Conservation (phyloP, 148 eudicot genomes). For the Mesembryanthemum crystallinum region DNA sequence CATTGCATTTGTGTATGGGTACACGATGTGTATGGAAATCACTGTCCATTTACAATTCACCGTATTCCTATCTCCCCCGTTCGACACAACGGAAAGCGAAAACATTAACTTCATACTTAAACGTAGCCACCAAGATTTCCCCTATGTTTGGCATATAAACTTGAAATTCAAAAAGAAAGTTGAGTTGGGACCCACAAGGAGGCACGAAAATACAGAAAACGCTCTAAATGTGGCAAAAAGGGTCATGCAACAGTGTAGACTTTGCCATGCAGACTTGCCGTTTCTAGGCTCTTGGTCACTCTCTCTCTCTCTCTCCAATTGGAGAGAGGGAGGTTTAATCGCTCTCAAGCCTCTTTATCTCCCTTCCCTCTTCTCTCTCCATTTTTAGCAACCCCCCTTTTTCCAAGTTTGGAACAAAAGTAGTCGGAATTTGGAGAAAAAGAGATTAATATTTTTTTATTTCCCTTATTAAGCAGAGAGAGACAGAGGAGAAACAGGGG, state of each 20-base stretch:
- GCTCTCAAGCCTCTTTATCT: slow-evolving; percentile 36
- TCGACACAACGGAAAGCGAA: slow-evolving; percentile 6
- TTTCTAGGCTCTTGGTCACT: slow-evolving; percentile 36
- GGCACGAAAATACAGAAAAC: slow-evolving; percentile 30
- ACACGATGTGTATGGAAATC: no score
- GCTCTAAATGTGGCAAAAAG: slow-evolving; percentile 49
- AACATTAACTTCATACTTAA: slow-evolving; percentile 11
- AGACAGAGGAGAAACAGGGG: no score
- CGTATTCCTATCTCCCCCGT: not conserved
- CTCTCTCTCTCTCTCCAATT: slow-evolving; percentile 39
- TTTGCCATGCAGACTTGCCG: slow-evolving; percentile 78
- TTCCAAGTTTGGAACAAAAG: slow-evolving; percentile 28
- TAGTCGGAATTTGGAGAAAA: no score
- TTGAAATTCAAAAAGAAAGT: not conserved
- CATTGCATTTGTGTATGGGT: no score
- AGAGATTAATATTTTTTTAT: no score
- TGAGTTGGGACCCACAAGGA: slow-evolving; percentile 18
- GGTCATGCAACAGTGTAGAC: slow-evolving; percentile 47
- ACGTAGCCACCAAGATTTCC: slow-evolving; percentile 28
- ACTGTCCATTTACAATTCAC: no score
- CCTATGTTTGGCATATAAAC: slow-evolving; percentile 11
- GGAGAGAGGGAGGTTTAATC: no score
- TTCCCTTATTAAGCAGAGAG: no score
- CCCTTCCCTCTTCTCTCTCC: slow-evolving; percentile 34
- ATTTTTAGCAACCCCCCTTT: slow-evolving; percentile 36